Evolutionary conservation across 305 asterid genomes (phyloP), one percentile per base, ranked within the genome.

Genomic region (Andrographis paniculata): DNA sequence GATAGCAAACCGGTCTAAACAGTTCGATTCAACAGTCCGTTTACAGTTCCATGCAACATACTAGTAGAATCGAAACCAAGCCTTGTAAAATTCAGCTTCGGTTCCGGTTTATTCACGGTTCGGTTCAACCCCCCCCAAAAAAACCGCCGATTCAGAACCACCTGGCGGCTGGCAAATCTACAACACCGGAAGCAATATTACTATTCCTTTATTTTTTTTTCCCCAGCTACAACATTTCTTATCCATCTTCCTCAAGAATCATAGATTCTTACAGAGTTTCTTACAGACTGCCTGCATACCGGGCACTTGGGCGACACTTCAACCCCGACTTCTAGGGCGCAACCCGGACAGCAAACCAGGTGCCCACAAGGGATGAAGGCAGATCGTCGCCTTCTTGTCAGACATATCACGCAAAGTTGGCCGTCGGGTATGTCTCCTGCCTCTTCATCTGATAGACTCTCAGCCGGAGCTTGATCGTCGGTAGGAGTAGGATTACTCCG

Each of bases 331-430:
- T 75, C 65, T 52, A 71, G 71, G 38, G 92, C 96, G 48, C 96
- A 80, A n/a, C 70, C 76, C 35, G 72, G 95, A 69, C 98, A 91
- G 57, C 96, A 91, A 60, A 78, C 94, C 17, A 75, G 69, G 61
- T 91, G 96, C 14, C 96, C 98, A 42, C 98, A 91, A 0, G 98
- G 98, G 48, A 82, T 53, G 39, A 91, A 91, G 48, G 94, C 96
- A 45, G 89, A 78, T 2, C 76, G 69, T n/a, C 84, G 75, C 72
- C 95, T 80, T 52, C 95, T 78, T 71, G 55, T 63, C 24, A 82
- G 67, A 67, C 98, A 91, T 33, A 83, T 63, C 38, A 80, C 98
- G 43, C 98, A 91, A 20, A 91, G 67, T 73, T 78, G 87, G 16
- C 96, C 95, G 35, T 80, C 92, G 0, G 82, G 78, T 51, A 86